phyloP scores from a whole-genome alignment of 1,284 basidiomycete genomes.

The Cutaneotrichosporon sp. region DNA sequence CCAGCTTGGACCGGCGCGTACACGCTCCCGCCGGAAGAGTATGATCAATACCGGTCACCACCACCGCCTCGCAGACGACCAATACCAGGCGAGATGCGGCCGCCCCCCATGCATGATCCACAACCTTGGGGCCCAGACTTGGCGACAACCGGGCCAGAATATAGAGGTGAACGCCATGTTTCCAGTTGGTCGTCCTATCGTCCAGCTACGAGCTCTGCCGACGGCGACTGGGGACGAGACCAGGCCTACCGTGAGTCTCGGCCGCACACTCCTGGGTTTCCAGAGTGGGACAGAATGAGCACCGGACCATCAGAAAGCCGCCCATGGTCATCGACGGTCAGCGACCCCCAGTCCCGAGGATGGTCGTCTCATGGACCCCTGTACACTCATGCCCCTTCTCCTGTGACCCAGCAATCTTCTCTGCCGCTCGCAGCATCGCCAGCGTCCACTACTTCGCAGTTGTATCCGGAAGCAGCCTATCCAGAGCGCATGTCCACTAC shows the following conservation, averaged over 20 bases:
- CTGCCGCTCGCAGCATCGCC: constrained; percentile 19
- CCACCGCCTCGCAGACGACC: neutral
- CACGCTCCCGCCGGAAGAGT: constrained; percentile 4
- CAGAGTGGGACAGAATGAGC: constrained; percentile 16
- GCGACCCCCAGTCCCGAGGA: constrained; percentile 10
- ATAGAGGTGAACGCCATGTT: constrained; percentile 3
- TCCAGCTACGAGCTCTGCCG: constrained; percentile 4
- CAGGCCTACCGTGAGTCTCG: constrained; percentile 12
- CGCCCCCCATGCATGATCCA: constrained; percentile 1
- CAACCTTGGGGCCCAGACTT: constrained; percentile 18
- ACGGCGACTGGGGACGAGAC: constrained; percentile 14
- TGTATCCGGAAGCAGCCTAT: constrained; percentile 18
- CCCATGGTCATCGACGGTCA: constrained; percentile 16
- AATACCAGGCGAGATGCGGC: neutral
- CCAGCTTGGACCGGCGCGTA: neutral
- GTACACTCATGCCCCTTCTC: constrained; percentile 20
- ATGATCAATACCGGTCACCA: neutral
- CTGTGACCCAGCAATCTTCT: constrained; percentile 3
- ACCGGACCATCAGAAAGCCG: neutral
- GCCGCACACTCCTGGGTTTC: constrained; percentile 9
- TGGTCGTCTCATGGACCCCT: constrained; percentile 10
- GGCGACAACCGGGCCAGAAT: neutral
- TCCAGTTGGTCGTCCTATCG: constrained; percentile 9
- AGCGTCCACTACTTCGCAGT: neutral
- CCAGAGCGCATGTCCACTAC: constrained; percentile 54